These are phyloP conservation scores for Zygoascus meyerae DNA, from an alignment of 1,139 yeast species.

Conservation along the genomic window DNA sequence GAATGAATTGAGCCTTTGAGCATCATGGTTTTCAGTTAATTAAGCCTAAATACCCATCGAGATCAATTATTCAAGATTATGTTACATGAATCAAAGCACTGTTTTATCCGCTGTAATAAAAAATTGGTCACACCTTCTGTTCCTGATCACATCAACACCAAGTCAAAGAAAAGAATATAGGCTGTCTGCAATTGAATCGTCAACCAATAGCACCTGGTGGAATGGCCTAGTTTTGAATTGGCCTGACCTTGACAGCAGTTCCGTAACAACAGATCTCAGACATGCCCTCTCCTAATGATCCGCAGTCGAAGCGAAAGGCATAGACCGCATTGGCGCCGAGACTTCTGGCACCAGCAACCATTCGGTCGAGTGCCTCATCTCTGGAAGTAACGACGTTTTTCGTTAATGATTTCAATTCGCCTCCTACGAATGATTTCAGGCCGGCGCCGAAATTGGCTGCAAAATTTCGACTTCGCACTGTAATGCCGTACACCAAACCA, in stretches of 20 bases:
- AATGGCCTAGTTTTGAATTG: no score
- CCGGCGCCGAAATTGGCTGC: conserved; percentile 23
- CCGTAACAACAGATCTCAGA: conserved; percentile 26
- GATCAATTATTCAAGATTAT: no score
- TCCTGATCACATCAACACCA: no score
- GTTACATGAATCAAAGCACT: no score
- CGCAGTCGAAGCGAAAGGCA: conserved; percentile 23
- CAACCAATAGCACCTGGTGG: no score
- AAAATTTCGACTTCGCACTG: conserved; percentile 22
- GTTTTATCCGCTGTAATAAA: no score
- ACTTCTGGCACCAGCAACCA: conserved; percentile 21
- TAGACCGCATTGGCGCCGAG: conserved; percentile 25
- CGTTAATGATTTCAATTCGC: conserved; percentile 22
- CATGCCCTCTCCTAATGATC: conserved; percentile 18
- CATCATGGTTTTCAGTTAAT: no score
- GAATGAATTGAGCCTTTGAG: no score
- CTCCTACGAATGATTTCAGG: conserved; percentile 23
- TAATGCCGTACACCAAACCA: conserved; percentile 25
- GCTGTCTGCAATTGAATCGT: no score
- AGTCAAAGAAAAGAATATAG: no score
- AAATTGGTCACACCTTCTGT: no score
- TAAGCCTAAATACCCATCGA: no score
- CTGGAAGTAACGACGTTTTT: conserved; percentile 22
- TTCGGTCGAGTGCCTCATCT: conserved; percentile 24
- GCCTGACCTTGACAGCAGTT: conserved; percentile 18